phyloP scores from a whole-genome alignment of 768 basidiomycete genomes.

The Suillus brevipes region DNA sequence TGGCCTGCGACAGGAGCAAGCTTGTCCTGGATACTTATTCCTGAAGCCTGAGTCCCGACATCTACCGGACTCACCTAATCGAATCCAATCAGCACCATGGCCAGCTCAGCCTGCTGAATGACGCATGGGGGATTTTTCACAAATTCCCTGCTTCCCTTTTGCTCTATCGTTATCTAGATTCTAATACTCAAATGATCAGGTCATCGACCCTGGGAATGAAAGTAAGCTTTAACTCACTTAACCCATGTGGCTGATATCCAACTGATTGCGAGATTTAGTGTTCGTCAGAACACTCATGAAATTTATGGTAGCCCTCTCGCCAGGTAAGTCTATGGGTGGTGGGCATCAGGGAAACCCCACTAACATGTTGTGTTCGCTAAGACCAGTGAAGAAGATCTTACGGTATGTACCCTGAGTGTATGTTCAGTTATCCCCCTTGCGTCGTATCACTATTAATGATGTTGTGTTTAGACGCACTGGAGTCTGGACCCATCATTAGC shows the following conservation, averaged over 20 bases:
- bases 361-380: neutral
- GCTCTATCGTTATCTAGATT: neutral
- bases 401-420: neutral
- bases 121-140: neutral
- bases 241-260: neutral
- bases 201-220: neutral
- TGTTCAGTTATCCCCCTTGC: neutral
- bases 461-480: neutral
- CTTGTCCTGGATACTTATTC: neutral
- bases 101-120: neutral
- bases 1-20: neutral
- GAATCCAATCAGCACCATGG: neutral
- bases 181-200: neutral
- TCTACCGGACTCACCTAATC: neutral
- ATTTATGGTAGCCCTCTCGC: no score
- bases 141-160: neutral
- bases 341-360: neutral
- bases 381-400: neutral
- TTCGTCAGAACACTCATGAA: neutral
- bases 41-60: neutral
- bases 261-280: neutral
- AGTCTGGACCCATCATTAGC: no score
- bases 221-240: neutral
- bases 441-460: neutral
- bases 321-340: neutral